A percentile compares a stretch with the other conserved stretches of the same genome.
Conservation (phyloP, 345 rosid species). For the Firmiana major region DNA sequence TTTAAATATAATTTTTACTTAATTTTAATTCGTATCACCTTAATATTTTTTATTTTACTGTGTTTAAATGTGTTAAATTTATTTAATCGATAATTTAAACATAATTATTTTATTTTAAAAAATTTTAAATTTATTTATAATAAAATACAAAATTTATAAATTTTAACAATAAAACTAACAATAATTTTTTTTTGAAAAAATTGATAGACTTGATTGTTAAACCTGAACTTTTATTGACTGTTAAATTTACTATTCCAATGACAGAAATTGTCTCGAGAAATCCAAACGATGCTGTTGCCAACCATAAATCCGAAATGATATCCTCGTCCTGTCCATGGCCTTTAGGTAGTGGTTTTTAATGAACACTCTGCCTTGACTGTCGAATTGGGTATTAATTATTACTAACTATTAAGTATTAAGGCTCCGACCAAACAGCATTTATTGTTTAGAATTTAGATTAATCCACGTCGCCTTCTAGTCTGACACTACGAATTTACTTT, state of each 20-base stretch:
- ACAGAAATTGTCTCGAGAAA: background rate
- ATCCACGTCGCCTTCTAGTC: background rate
- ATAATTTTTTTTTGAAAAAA: no score
- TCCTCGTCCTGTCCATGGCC: background rate
- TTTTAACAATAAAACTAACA: no score
- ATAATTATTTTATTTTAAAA: no score
- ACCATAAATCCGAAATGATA: background rate
- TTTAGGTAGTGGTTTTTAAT: background rate
- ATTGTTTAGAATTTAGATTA: background rate
- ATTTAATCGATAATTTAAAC: no score
- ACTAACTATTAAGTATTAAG: background rate
- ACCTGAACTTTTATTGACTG: background rate
- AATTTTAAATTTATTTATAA: no score
- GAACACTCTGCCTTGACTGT: background rate
- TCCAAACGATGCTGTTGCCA: no score
- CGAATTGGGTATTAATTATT: background rate
- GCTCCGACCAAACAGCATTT: background rate
- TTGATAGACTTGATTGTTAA: no score
- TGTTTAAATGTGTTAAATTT: no score
- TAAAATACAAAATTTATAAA: no score
- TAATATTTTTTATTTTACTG: no score
- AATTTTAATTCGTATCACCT: no score
- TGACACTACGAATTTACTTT: background rate
- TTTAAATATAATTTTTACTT: no score
- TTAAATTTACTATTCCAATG: background rate